Conservation (phyloP, 805 yeast genomes). For the Wickerhamiella siamensis region DNA sequence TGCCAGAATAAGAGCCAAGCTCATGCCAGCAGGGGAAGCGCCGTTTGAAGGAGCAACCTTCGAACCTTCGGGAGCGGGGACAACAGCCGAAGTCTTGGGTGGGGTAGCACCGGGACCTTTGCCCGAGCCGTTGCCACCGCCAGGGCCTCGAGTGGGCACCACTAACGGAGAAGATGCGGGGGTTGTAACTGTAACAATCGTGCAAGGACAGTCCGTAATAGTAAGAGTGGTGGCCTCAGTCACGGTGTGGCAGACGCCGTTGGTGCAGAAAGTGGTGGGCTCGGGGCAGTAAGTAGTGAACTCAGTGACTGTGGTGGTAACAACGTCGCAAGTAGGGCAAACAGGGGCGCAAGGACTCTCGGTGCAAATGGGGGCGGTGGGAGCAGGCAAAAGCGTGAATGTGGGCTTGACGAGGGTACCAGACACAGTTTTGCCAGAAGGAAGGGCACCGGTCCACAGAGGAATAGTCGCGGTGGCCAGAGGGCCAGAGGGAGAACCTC, state of each 20-base stretch:
- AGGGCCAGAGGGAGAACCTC: no score
- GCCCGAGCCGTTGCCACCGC: no score
- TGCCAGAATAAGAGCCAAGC: neutral
- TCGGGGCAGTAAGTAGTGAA: conserved; percentile 17
- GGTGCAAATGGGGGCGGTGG: neutral
- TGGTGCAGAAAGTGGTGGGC: conserved; percentile 8
- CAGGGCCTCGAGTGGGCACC: neutral
- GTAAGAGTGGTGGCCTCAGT: conserved; percentile 10
- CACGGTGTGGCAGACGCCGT: conserved; percentile 9
- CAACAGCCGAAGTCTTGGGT: neutral
- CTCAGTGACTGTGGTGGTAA: conserved; percentile 12
- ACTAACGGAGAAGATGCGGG: neutral
- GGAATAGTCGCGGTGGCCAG: no score
- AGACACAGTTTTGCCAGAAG: no score
- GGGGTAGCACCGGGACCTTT: neutral
- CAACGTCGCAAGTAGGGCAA: neutral
- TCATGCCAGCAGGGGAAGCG: neutral
- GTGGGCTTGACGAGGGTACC: no score
- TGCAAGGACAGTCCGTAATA: conserved; percentile 7
- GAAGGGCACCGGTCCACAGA: no score
- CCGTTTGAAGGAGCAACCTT: neutral
- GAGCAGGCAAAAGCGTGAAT: no score
- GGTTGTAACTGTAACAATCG: no score
- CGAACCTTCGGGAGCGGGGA: neutral
- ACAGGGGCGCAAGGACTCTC: no score